A percentile compares a stretch with the other conserved stretches of the same genome.
Conservation (phyloP, 768 basidiomycete genomes). For the Harrya chromipes region DNA sequence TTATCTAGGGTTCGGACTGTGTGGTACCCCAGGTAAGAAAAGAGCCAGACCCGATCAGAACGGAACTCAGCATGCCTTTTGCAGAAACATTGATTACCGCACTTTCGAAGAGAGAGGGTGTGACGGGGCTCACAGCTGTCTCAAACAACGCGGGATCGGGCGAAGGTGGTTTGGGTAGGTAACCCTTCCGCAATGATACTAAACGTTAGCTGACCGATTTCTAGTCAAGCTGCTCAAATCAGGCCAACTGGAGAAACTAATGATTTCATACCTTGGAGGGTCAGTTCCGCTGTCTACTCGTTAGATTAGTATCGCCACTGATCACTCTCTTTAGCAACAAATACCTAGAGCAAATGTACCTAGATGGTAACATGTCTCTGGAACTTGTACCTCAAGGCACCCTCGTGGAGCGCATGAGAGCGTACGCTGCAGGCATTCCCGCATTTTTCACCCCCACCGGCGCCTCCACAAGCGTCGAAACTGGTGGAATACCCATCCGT, state of each 20-base stretch:
- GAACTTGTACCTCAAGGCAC: conserved; percentile 91
- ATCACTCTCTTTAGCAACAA: conserved; percentile 56
- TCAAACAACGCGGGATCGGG: conserved; percentile 82
- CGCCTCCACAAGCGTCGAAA: conserved; percentile 72
- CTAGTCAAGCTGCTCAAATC: conserved; percentile 69
- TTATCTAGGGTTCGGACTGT: conserved; percentile 76
- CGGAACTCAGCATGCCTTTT: neutral
- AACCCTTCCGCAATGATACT: neutral
- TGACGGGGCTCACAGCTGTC: conserved; percentile 69
- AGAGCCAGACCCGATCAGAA: neutral
- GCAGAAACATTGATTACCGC: conserved; percentile 78
- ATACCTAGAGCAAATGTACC: conserved; percentile 74
- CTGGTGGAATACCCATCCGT: conserved; percentile 70
- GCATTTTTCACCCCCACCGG: conserved; percentile 90
- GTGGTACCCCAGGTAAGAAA: conserved; percentile 72
- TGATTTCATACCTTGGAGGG: conserved; percentile 88
- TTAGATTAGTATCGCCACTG: neutral
- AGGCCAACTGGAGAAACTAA: conserved; percentile 74
- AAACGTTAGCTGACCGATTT: neutral
- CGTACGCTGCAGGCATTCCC: conserved; percentile 83
- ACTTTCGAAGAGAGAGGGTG: conserved; percentile 64
- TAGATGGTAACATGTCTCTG: conserved; percentile 74
- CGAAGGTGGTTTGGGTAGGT: conserved; percentile 63
- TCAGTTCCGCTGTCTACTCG: conserved; percentile 26
- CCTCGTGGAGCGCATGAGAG: conserved; percentile 82